Conservation (phyloP, 129 eudicot genomes). For the Flaveria trinervia region DNA sequence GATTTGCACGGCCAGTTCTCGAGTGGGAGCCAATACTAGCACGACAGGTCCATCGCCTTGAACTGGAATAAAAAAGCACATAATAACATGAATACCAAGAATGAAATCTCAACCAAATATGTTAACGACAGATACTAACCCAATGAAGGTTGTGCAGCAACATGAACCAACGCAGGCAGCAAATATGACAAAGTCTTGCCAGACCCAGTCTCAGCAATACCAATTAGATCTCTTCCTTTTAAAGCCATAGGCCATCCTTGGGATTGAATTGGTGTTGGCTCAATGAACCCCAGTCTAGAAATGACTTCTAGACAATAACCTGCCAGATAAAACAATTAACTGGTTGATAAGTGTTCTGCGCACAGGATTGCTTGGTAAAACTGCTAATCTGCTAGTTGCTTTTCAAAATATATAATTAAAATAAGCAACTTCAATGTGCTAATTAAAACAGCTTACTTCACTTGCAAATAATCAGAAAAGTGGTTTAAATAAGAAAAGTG, state of each 20-base stretch:
- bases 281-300: conserved; percentile 76
- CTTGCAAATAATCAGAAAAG: background rate
- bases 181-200: conserved; percentile 94
- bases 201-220: conserved; percentile 98
- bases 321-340: conserved; percentile 27
- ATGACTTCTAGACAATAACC: conserved; percentile 81
- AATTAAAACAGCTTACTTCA: too few relatives aligned
- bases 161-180: conserved; percentile 87
- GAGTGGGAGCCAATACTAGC: conserved; percentile 86
- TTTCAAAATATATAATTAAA: too few relatives aligned
- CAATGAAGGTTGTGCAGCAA: conserved; percentile 83
- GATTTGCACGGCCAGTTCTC: conserved; percentile 96
- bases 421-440: too few relatives aligned
- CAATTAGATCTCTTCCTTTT: conserved; percentile 88
- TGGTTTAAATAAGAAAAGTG: background rate
- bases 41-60: conserved; percentile 94
- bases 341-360: too few relatives aligned
- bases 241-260: conserved; percentile 99
- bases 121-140: conserved; percentile 42
- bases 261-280: conserved; percentile 96
- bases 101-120: background rate
- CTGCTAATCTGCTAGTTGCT: too few relatives aligned
- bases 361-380: too few relatives aligned
- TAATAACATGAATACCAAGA: background rate
- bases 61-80: conserved; percentile 37